These are phyloP conservation scores for Leccinum disarticulatum DNA, from an alignment of 768 basidiomycete species.

Conservation along the genomic window DNA sequence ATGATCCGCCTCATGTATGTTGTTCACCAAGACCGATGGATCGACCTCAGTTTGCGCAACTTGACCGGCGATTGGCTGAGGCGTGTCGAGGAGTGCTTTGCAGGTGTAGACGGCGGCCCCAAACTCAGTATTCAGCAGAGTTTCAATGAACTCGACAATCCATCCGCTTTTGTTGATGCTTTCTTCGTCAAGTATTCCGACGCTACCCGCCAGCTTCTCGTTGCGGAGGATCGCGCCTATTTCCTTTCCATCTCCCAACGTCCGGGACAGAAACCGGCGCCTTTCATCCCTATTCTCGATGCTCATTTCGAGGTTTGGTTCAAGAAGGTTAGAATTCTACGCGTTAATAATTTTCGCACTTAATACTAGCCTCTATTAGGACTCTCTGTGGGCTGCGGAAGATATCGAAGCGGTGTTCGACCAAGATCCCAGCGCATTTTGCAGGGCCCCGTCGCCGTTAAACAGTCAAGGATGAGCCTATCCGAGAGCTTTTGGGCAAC, in stretches of 20 bases:
- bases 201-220: conserved; percentile 82
- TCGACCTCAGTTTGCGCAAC: conserved; percentile 89
- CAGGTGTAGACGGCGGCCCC: conserved; percentile 76
- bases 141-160: conserved; percentile 82
- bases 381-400: conserved; percentile 96
- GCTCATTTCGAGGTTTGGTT: conserved; percentile 97
- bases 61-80: conserved; percentile 96
- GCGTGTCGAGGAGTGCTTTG: conserved; percentile 93
- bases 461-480: conserved; percentile 86
- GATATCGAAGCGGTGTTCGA: conserved; percentile 99
- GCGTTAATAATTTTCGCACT: conserved; percentile 3
- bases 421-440: conserved; percentile 96
- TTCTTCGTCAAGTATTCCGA: conserved; percentile 88
- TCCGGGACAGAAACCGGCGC: conserved; percentile 96
- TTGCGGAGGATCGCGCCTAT: conserved; percentile 90
- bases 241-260: conserved; percentile 96
- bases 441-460: conserved; percentile 94
- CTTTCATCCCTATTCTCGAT: conserved; percentile 96
- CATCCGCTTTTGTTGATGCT: conserved; percentile 66
- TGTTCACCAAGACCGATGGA: conserved; percentile 87
- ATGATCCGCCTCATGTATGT: conserved; percentile 96
- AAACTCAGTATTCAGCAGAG: conserved; percentile 86
- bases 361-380: conserved; percentile 44
- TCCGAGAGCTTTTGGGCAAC: conserved; percentile 88
- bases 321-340: conserved; percentile 74